These are phyloP conservation scores for Discostella stelligera DNA, from an alignment of 352 stramenopile species.

Conservation along the genomic window DNA sequence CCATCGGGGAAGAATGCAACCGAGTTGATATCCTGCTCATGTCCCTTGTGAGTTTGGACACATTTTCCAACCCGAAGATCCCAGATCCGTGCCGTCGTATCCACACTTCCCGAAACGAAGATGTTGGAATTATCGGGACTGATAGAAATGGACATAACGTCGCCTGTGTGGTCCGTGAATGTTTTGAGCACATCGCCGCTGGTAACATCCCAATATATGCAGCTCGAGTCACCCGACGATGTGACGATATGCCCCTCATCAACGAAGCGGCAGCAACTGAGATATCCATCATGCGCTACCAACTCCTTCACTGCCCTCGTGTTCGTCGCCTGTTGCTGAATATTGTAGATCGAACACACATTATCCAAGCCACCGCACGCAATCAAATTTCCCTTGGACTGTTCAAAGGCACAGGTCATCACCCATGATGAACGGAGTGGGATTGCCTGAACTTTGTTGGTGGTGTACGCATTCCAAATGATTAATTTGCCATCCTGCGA, in stretches of 20 bases:
- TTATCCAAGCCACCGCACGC: constrained; percentile 98
- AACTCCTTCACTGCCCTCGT: constrained; percentile 93
- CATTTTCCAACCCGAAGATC: constrained; percentile 93
- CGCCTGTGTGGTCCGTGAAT: constrained; percentile 96
- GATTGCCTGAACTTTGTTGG: constrained; percentile 96
- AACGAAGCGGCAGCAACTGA: constrained; percentile 97
- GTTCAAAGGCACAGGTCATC: constrained; percentile 99
- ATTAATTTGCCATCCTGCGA: constrained; percentile 98
- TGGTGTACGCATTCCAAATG: constrained; percentile 96
- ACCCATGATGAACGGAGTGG: constrained; percentile 96
- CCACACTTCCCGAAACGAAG: constrained; percentile 96
- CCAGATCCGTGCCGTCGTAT: constrained; percentile 97
- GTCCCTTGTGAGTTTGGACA: constrained; percentile 94
- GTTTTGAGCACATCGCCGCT: constrained; percentile 90
- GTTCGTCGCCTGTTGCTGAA: constrained; percentile 68
- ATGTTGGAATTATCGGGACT: constrained; percentile 90
- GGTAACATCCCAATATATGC: constrained; percentile 98
- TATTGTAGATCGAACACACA: constrained; percentile 98
- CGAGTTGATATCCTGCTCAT: constrained; percentile 98
- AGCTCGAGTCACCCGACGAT: constrained; percentile 94
- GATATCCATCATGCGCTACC: constrained; percentile 96
- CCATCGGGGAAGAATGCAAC: constrained; percentile 97
- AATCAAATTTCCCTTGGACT: constrained; percentile 93
- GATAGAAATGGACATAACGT: constrained; percentile 97
- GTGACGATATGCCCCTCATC: constrained; percentile 92